Conservation (phyloP, 1,139 yeast genomes). For the Lodderomyces metapsilosis region DNA sequence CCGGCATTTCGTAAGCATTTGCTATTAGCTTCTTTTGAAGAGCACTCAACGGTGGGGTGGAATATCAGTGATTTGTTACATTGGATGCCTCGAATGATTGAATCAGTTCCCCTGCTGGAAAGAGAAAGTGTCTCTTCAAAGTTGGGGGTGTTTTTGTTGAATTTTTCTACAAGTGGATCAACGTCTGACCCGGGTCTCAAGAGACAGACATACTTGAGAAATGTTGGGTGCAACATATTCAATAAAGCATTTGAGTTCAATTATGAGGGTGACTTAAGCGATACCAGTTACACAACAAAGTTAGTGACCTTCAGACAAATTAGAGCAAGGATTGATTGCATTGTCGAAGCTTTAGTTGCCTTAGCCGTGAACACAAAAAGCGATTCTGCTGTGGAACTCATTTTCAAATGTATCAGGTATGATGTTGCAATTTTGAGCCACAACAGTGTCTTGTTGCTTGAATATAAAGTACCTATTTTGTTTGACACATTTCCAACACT, state of each 20-base stretch:
- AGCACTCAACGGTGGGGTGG: slow-evolving; percentile 1
- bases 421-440: slow-evolving; percentile 60
- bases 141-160: slow-evolving; percentile 22
- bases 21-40: slow-evolving; percentile 6
- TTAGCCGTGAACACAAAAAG: slow-evolving; percentile 19
- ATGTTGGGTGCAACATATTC: slow-evolving; percentile 17
- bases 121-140: slow-evolving; percentile 41
- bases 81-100: slow-evolving; percentile 43
- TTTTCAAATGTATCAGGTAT: slow-evolving; percentile 48
- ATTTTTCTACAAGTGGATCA: slow-evolving; percentile 2
- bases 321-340: slow-evolving; percentile 34
- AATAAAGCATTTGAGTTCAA: slow-evolving; percentile 12
- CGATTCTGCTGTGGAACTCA: slow-evolving; percentile 36
- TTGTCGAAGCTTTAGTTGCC: slow-evolving; percentile 23
- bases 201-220: slow-evolving; percentile 9
- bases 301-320: slow-evolving; percentile 32
- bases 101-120: slow-evolving; percentile 38
- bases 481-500: slow-evolving; percentile 46
- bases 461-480: slow-evolving; percentile 37
- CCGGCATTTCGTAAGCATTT: slow-evolving; percentile 29
- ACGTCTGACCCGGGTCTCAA: not conserved
- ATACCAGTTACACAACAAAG: slow-evolving; percentile 19
- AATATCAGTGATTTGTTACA: slow-evolving; percentile 30
- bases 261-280: slow-evolving; percentile 15
- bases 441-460: slow-evolving; percentile 45